phyloP scores from a whole-genome alignment of 2,329 filamentous ascomycete genomes.

The Ceratocystis alfenasii region DNA sequence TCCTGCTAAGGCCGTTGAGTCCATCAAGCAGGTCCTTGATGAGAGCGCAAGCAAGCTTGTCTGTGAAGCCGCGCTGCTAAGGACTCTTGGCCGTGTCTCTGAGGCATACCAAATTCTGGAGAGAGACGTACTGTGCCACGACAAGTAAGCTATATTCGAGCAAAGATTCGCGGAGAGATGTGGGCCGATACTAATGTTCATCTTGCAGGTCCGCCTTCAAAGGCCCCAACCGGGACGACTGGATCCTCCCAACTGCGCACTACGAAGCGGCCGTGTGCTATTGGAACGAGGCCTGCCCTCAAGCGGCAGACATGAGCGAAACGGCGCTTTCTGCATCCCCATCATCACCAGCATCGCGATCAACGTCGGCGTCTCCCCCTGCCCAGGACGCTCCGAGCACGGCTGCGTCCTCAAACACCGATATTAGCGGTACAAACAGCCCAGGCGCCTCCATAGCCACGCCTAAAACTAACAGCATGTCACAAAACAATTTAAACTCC shows the following conservation, averaged over 20 bases:
- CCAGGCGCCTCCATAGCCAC: background rate
- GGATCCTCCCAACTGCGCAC: slow-evolving; percentile 58
- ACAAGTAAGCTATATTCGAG: slow-evolving; percentile 37
- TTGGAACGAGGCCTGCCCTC: slow-evolving; percentile 55
- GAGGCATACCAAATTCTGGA: slow-evolving; percentile 56
- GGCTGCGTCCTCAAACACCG: background rate
- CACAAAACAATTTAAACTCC: slow-evolving; percentile 23
- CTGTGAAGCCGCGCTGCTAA: slow-evolving; percentile 52
- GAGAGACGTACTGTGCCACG: slow-evolving; percentile 52
- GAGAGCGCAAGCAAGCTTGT: slow-evolving; percentile 55
- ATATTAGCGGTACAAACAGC: background rate
- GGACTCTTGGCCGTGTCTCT: slow-evolving; percentile 48
- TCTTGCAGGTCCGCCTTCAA: slow-evolving; percentile 40
- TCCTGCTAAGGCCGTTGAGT: slow-evolving; percentile 27
- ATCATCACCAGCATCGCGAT: background rate
- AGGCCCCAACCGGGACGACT: slow-evolving; percentile 54
- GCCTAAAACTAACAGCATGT: background rate
- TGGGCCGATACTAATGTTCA: slow-evolving; percentile 17
- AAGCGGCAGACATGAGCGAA: slow-evolving; percentile 25
- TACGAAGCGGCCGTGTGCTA: slow-evolving; percentile 78
- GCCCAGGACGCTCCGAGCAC: background rate
- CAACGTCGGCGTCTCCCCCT: slow-evolving; percentile 6
- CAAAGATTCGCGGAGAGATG: background rate
- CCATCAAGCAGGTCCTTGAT: slow-evolving; percentile 43
- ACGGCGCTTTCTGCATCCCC: background rate